These are phyloP conservation scores for Epicoccum sorghinum DNA, from an alignment of 2,329 filamentous ascomycete species.

Conservation along the genomic window DNA sequence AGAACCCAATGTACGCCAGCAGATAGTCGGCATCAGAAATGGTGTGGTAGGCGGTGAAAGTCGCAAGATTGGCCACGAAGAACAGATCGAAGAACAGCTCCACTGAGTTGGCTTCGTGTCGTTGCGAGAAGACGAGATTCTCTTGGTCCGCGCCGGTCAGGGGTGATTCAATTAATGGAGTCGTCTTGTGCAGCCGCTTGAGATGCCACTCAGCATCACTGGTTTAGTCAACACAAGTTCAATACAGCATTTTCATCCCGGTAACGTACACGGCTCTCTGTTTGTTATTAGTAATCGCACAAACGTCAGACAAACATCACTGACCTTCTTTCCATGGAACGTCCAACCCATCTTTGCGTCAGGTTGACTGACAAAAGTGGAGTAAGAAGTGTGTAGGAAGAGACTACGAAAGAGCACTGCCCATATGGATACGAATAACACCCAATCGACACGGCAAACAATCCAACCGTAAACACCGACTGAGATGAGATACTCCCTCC, in stretches of 20 bases:
- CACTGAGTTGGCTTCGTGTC: conserved; percentile 48
- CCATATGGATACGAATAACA: too few species aligned
- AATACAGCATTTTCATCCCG: background rate
- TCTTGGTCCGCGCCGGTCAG: conserved; percentile 45
- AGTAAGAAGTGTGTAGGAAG: too few species aligned
- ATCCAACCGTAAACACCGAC: too few species aligned
- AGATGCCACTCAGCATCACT: conserved; percentile 47
- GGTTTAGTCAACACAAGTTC: conserved; percentile 14
- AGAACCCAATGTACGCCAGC: conserved; percentile 47
- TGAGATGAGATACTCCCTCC: too few species aligned
- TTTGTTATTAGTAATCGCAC: conserved; percentile 9
- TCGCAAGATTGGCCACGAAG: conserved; percentile 47
- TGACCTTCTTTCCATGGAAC: conserved; percentile 38
- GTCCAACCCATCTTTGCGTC: conserved; percentile 37
- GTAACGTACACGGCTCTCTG: conserved; percentile 37
- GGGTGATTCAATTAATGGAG: conserved; percentile 44
- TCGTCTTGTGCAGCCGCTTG: conserved; percentile 41
- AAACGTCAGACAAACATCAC: background rate
- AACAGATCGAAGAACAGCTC: conserved; percentile 47
- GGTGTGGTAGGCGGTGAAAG: conserved; percentile 49
- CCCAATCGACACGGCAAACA: too few species aligned
- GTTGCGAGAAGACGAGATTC: conserved; percentile 45
- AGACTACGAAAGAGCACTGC: too few species aligned
- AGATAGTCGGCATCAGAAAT: conserved; percentile 43
- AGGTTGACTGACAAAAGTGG: too few species aligned